A percentile compares a stretch with the other conserved stretches of the same genome.
These are phyloP conservation scores for Alisma plantagoaquatica DNA, from an alignment of 106 monocot genomes.

Conservation along the genomic window DNA sequence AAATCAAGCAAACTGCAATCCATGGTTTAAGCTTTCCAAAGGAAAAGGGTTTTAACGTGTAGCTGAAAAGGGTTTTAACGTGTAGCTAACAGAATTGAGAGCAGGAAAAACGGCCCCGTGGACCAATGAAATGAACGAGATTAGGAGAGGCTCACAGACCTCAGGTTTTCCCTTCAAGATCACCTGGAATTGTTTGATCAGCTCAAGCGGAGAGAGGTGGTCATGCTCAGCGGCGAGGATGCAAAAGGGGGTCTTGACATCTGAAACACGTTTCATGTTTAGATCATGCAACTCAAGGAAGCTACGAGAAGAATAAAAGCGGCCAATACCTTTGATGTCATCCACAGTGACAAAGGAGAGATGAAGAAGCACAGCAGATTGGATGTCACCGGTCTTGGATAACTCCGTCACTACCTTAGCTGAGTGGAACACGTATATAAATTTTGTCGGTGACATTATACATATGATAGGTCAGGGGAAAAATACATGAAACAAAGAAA, in stretches of 20 bases:
- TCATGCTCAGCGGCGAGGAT: slow-evolving; percentile 66
- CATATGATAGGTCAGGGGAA: too few species aligned
- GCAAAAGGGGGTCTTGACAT: slow-evolving; percentile 30
- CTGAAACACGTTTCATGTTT: slow-evolving; percentile 12
- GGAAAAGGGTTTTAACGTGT: too few species aligned
- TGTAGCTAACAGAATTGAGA: too few species aligned
- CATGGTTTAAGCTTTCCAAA: too few species aligned
- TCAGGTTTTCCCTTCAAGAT: slow-evolving; percentile 32
- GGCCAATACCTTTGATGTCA: slow-evolving; percentile 63
- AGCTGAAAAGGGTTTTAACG: too few species aligned
- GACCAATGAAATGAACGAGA: too few species aligned
- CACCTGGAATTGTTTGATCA: slow-evolving; percentile 54
- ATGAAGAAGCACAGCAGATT: slow-evolving; percentile 60
- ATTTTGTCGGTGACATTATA: not conserved
- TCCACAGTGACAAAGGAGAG: slow-evolving; percentile 59
- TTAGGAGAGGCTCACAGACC: slow-evolving; percentile 14
- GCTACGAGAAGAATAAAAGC: not conserved
- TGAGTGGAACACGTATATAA: slow-evolving; percentile 12
- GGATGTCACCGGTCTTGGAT: slow-evolving; percentile 43
- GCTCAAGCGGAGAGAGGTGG: slow-evolving; percentile 33
- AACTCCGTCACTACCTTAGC: slow-evolving; percentile 52
- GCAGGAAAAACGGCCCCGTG: too few species aligned
- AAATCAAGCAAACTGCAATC: too few species aligned
- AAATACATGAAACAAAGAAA: not conserved
- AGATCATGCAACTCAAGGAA: not conserved